phyloP scores from a whole-genome alignment of 495 filamentous ascomycete genomes.

The Parathielavia appendiculata region DNA sequence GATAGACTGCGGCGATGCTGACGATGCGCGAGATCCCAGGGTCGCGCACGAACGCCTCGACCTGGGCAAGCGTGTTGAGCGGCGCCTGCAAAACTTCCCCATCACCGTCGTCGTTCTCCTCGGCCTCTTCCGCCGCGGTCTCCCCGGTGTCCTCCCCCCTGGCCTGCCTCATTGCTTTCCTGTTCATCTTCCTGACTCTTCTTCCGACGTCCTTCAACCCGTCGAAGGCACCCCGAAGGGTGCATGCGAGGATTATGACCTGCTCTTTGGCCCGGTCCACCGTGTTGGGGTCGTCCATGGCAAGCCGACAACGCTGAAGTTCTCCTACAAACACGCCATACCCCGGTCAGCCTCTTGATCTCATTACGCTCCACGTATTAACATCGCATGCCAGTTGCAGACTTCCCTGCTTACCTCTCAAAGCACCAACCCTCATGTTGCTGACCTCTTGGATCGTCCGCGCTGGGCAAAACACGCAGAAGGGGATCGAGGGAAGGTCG shows the following conservation, averaged over 20 bases:
- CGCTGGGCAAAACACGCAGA: neutral
- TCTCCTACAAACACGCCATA: neutral
- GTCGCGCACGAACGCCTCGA: neutral
- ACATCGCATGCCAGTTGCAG: too few species aligned
- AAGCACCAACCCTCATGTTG: neutral
- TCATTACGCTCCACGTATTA: neutral
- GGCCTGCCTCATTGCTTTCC: neutral
- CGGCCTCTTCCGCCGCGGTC: neutral
- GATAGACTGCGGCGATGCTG: neutral
- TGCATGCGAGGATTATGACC: neutral
- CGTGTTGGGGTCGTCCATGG: neutral
- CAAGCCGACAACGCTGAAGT: neutral
- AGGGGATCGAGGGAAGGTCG: neutral
- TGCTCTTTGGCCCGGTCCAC: neutral
- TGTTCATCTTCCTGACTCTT: neutral
- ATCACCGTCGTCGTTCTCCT: neutral
- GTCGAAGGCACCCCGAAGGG: neutral
- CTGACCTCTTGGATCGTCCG: neutral
- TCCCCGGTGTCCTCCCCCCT: neutral
- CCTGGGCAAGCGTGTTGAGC: neutral
- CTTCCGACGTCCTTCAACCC: neutral
- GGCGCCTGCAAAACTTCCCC: neutral
- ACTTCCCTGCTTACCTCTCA: too few species aligned
- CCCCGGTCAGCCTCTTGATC: neutral
- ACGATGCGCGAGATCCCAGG: neutral